These are phyloP conservation scores for Coleophoma eucalyptorum DNA, from an alignment of 2,329 filamentous ascomycete genomes.

Conservation along the genomic window DNA sequence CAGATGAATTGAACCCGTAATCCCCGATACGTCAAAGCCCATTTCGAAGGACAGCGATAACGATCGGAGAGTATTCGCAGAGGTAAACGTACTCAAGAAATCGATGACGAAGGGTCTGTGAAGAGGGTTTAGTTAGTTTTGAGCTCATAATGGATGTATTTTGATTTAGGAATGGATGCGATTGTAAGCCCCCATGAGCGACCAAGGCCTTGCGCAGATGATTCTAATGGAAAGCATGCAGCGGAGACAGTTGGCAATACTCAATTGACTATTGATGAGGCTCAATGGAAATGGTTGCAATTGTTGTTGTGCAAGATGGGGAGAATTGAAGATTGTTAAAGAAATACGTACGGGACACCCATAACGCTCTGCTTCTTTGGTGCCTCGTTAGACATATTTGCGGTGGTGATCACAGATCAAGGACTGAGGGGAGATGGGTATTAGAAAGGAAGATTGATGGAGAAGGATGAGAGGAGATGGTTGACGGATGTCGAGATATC, in stretches of 20 bases:
- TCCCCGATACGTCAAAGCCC: conserved; percentile 5
- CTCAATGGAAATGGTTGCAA: conserved; percentile 15
- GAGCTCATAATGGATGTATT: conserved; percentile 5
- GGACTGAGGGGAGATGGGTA: conserved; percentile 58
- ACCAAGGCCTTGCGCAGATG: conserved; percentile 2
- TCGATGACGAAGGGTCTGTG: conserved; percentile 88
- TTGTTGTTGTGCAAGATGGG: conserved; percentile 17
- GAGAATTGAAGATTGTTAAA: conserved; percentile 23
- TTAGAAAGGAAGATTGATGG: conserved; percentile 14
- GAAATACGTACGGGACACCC: conserved; percentile 62
- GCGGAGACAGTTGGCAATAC: conserved; percentile 5
- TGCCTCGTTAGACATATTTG: conserved; percentile 43
- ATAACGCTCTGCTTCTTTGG: conserved; percentile 54
- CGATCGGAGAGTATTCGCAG: conserved; percentile 4
- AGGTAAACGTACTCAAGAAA: conserved; percentile 86
- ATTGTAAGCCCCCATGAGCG: conserved; percentile 15
- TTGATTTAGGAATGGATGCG: conserved; percentile 11
- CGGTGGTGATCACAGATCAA: conserved; percentile 29
- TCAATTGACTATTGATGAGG: conserved; percentile 21
- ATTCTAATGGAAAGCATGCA: background rate
- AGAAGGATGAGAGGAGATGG: conserved; percentile 10
- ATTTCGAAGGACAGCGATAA: conserved; percentile 7
- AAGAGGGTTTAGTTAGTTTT: conserved; percentile 17
- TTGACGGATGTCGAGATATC: conserved; percentile 5
- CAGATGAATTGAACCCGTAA: conserved; percentile 2